phyloP scores from a whole-genome alignment of 2,329 filamentous ascomycete genomes.

The Teratosphaeria pseudoeucalypti region DNA sequence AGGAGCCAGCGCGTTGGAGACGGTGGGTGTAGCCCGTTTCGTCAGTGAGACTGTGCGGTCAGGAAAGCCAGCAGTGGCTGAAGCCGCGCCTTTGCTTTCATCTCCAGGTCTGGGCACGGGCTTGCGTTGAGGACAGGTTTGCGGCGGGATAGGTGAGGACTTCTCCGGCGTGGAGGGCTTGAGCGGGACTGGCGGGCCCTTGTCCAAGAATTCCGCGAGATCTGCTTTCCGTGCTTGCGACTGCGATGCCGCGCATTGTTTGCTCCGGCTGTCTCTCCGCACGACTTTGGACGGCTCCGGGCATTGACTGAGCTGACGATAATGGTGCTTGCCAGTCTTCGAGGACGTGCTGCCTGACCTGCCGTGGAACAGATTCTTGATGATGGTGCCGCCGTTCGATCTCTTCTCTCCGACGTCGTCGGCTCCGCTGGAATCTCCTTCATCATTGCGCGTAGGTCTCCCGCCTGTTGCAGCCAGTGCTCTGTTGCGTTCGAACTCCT shows the following conservation, averaged over 20 bases:
- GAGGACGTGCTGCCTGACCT: background rate
- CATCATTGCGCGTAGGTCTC: background rate
- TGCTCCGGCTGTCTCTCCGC: background rate
- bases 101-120: background rate
- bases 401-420: background rate
- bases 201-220: background rate
- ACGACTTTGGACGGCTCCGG: background rate
- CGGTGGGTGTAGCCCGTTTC: background rate
- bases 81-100: background rate
- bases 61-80: background rate
- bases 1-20: background rate
- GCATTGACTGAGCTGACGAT: background rate
- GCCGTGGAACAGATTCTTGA: background rate
- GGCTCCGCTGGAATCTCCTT: background rate
- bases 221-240: background rate
- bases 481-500: background rate
- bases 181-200: background rate
- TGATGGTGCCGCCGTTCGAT: background rate
- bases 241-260: background rate
- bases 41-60: background rate
- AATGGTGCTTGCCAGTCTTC: background rate
- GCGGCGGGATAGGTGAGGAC: background rate
- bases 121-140: background rate
- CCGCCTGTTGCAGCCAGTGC: background rate
- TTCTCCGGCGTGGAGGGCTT: background rate